Evolutionary conservation across 345 rosid genomes (phyloP), one percentile per base, ranked within the genome.

Genomic region (Salix udensis): DNA sequence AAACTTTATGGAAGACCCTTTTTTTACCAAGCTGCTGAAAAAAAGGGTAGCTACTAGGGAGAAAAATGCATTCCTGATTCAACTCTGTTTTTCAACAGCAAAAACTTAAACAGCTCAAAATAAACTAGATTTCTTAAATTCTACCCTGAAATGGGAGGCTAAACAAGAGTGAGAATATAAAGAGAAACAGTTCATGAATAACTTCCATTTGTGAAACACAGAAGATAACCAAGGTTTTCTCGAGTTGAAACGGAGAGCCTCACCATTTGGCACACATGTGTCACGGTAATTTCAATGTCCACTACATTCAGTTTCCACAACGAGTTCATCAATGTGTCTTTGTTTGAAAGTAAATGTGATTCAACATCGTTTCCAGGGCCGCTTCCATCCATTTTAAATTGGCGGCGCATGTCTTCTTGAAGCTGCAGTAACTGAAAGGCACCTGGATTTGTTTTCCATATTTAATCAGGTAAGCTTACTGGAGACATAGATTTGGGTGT

Each of bases 401-500:
- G 90, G 67, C 82, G 71, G 66, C 84, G 86, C 48, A 88, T 86
- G 61, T 94, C 97, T 75, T 93, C 98, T 84, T 95, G 98, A 76
- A 95, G 89, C 77, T 95, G 98, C 79, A 95, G 86, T 69, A 95
- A 80, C 88, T 93, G 98, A 71, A 86, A 89, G 65, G 96, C 98
- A 34, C 98, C 94, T 95, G 85, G n/a, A 78, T 67, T 77, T 37
- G 6, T 37, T 5, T 28, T 26, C 15, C 61, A 23, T 16, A 12
- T 23, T 4, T 34, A 50, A 50, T 74, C 23, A 66, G 31, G 26
- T 18, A 11, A 12, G 5, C 7, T 28, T 11, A 19, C 28, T n/a
- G 2, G 62, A 58, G 62, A 13, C 4, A 10, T 9, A 7, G 62
- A 58, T 58, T 5, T 11, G 62, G 62, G 11, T 58, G 0, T n/a